Evolutionary conservation across 2,329 filamentous ascomycete genomes (phyloP).

Genomic region (Ceratocystis smalleyi): DNA sequence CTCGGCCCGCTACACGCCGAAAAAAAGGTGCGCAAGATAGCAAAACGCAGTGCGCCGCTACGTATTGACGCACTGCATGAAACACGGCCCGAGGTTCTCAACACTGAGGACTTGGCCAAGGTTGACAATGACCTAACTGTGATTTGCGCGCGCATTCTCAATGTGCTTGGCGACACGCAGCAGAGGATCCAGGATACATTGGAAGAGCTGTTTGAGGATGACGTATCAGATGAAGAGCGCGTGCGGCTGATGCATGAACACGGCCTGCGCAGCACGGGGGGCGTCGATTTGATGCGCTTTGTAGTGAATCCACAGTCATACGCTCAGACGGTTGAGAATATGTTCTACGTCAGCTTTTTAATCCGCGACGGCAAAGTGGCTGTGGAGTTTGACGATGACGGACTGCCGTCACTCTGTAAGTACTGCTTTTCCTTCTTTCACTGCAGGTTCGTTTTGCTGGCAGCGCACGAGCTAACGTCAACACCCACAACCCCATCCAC

Average conservation of each 20-base stretch:
- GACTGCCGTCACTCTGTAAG: constrained; percentile 68
- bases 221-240: constrained; percentile 32
- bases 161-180: constrained; percentile 39
- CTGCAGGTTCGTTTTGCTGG: too few relatives aligned
- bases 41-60: constrained; percentile 55
- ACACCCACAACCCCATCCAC: not conserved
- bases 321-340: constrained; percentile 86
- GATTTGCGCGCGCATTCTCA: constrained; percentile 61
- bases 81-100: constrained; percentile 63
- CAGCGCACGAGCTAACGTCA: not conserved
- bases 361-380: constrained; percentile 71
- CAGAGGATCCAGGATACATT: constrained; percentile 33
- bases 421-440: constrained; percentile 18
- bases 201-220: constrained; percentile 29
- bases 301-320: constrained; percentile 83
- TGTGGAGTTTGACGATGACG: constrained; percentile 56
- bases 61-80: constrained; percentile 52
- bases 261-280: constrained; percentile 50
- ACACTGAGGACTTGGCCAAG: constrained; percentile 56
- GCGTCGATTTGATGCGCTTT: constrained; percentile 69
- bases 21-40: constrained; percentile 58
- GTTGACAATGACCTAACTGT: constrained; percentile 66
- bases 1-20: constrained; percentile 79
- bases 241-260: constrained; percentile 45
- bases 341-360: constrained; percentile 92